Base-by-base conservation (phyloP, 2,329 filamentous ascomycete genomes). In the Nigrograna mackinnonii region DNA sequence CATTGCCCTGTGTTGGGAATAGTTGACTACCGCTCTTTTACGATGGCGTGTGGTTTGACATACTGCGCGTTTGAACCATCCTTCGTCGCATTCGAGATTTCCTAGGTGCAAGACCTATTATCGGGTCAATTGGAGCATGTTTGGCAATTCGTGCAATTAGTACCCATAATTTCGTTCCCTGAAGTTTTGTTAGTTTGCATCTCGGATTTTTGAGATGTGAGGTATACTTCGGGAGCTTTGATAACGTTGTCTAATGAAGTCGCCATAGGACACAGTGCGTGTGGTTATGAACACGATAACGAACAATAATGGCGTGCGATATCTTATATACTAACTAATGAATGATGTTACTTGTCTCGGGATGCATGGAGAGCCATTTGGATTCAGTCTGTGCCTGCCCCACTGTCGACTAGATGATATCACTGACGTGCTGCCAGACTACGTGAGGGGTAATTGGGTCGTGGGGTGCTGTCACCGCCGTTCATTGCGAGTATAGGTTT, bases 81-180 rank as follows among this genome's bases (percentile, higher is more conserved):
- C 62, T 47, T 67, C 60, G 41, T 68, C 64, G 16, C 57, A 62
- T 52, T 67, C 64, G 30, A 68, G 56, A 34, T 65, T 59, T 16
- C 64, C 62, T 22, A 64, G 51, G 43, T 68, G 57, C 14, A 69
- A 58, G 4, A 66, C 36, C 64, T 66, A 13, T 26, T 3, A 22
- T 22, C 3, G 6, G 24, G 24, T 11, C 2, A 19, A 28, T n/a
- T 24, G 32, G 12, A 22, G 26, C 3, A 12, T 21, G 18, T 21
- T 11, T 11, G 12, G 9, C 39, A 22, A 26, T 6, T 18, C 13
- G 17, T 11, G 11, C 17, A 28, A n/a, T n/a, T n/a, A n/a, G n/a
- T 49, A 64, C 62, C 62, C 62, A 68, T 50, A 68, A 38, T 42
- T 68, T 69, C 3, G 64, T 69, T 32, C 62, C 65, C 62, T 67